phyloP scores from a whole-genome alignment of 495 filamentous ascomycete genomes.

The Podospora tetraspora region DNA sequence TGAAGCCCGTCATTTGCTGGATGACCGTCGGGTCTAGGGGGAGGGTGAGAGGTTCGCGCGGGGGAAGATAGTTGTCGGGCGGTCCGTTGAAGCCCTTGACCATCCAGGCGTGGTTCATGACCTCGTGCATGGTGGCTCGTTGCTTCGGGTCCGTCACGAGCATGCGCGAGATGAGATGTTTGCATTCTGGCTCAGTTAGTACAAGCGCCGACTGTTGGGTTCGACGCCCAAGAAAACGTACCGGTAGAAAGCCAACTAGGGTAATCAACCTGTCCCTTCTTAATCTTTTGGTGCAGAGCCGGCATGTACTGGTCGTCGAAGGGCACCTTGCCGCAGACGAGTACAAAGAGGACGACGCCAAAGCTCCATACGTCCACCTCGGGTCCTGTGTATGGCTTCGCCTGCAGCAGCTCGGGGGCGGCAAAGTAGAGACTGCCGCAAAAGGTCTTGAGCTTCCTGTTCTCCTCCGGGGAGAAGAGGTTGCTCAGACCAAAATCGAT shows the following conservation, averaged over 20 bases:
- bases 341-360: conserved; percentile 95
- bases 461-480: conserved; percentile 78
- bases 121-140: conserved; percentile 80
- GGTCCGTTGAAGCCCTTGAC: conserved; percentile 81
- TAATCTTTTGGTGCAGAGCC: conserved; percentile 97
- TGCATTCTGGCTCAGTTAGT: conserved; percentile 66
- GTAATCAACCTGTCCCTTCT: conserved; percentile 93
- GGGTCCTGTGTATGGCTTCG: conserved; percentile 88
- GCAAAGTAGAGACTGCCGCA: conserved; percentile 98
- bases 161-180: conserved; percentile 91
- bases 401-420: conserved; percentile 89
- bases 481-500: conserved; percentile 99
- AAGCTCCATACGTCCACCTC: conserved; percentile 99
- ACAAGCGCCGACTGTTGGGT: neutral
- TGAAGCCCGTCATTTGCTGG: conserved; percentile 94
- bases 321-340: conserved; percentile 96
- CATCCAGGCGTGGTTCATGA: conserved; percentile 97
- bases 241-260: conserved; percentile 86
- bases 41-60: conserved; percentile 75
- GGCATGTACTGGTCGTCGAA: conserved; percentile 99
- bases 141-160: conserved; percentile 90
- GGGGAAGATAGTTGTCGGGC: conserved; percentile 85
- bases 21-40: conserved; percentile 81
- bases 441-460: conserved; percentile 79
- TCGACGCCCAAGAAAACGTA: conserved; percentile 37